These are phyloP conservation scores for Sporothrix pseudoabietina DNA, from an alignment of 2,329 filamentous ascomycete species.

Conservation along the genomic window DNA sequence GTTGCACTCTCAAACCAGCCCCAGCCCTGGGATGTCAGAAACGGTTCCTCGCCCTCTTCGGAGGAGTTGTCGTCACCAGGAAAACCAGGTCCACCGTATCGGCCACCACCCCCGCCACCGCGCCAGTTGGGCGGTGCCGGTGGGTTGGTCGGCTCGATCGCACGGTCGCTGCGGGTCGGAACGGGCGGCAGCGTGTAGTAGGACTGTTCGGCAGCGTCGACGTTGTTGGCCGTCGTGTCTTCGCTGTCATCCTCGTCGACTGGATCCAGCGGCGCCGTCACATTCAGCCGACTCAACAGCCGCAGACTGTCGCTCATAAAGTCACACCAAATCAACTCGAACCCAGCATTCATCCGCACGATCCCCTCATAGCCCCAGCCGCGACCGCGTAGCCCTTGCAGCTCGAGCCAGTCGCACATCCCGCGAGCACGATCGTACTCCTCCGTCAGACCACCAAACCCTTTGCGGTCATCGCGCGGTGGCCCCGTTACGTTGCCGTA, in stretches of 20 bases:
- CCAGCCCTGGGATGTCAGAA: conserved; percentile 46
- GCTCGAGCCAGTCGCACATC: conserved; percentile 50
- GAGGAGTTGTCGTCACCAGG: conserved; percentile 22
- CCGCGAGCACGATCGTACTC: conserved; percentile 53
- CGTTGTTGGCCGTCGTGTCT: not conserved
- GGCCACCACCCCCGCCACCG: conserved; percentile 31
- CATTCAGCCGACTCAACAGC: conserved; percentile 49
- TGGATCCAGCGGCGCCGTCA: conserved; percentile 46
- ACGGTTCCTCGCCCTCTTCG: conserved; percentile 46
- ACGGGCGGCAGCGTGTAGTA: conserved; percentile 44
- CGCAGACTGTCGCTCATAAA: conserved; percentile 49
- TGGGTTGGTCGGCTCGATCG: conserved; percentile 42
- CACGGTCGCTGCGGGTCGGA: conserved; percentile 44
- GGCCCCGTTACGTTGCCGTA: conserved; percentile 51
- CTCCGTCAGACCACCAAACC: conserved; percentile 42
- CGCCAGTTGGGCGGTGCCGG: conserved; percentile 46
- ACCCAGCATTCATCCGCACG: conserved; percentile 55
- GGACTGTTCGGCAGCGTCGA: conserved; percentile 33
- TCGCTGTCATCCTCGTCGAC: conserved; percentile 33
- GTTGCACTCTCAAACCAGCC: conserved; percentile 51
- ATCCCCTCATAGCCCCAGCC: conserved; percentile 55
- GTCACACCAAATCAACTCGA: conserved; percentile 57
- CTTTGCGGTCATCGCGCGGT: conserved; percentile 24
- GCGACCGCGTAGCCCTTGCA: conserved; percentile 46
- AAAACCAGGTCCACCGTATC: not conserved